Evolutionary conservation across 352 stramenopile genomes (phyloP).

Genomic region (Pythium dissimile): DNA sequence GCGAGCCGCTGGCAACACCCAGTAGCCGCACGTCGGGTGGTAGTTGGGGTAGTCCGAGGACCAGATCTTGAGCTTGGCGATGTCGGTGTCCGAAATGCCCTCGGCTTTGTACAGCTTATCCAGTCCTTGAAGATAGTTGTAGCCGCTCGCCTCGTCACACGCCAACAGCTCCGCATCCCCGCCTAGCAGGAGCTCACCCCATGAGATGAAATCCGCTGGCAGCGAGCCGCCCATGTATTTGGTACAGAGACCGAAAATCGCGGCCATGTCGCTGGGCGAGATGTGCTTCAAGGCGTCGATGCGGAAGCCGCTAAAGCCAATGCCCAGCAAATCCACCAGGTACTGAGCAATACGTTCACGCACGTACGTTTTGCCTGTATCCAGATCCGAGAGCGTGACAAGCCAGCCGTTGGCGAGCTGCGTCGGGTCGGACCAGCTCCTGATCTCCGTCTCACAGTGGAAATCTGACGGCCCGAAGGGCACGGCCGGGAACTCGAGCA

Average conservation of each 20-base stretch:
- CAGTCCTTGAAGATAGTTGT: constrained; percentile 64
- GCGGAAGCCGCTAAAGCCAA: constrained; percentile 65
- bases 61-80: constrained; percentile 78
- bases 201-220: constrained; percentile 57
- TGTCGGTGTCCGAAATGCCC: constrained; percentile 47
- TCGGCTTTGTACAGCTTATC: constrained; percentile 38
- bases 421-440: constrained; percentile 30
- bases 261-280: constrained; percentile 35
- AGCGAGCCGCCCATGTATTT: constrained; percentile 58
- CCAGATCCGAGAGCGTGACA: constrained; percentile 40
- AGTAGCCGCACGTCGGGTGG: constrained; percentile 53
- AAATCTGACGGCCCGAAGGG: constrained; percentile 58
- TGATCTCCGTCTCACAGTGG: constrained; percentile 39
- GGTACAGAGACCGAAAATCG: constrained; percentile 48
- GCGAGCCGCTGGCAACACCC: constrained; percentile 51
- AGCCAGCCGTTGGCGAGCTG: constrained; percentile 41
- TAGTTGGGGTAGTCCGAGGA: constrained; percentile 65
- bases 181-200: constrained; percentile 42
- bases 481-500: constrained; percentile 58
- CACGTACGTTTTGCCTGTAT: constrained; percentile 56
- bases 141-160: constrained; percentile 49
- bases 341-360: constrained; percentile 65
- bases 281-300: constrained; percentile 73
- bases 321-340: constrained; percentile 63
- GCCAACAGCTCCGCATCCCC: constrained; percentile 42